Evolutionary conservation across 805 yeast genomes (phyloP).

Genomic region (Ogataea paraovalis): DNA sequence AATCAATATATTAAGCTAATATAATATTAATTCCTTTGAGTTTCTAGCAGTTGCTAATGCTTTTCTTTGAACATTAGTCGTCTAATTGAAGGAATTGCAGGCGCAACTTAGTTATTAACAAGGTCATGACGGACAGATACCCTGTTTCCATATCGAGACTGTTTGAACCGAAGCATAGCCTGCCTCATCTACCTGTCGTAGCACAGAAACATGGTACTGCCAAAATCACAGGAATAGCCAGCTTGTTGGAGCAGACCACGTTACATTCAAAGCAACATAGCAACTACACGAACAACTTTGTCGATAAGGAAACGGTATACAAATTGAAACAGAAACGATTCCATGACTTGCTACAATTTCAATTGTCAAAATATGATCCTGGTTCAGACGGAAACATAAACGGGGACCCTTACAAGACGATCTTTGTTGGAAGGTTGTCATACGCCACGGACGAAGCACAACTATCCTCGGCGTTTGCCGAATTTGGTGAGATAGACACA

Average conservation of each 20-base stretch:
- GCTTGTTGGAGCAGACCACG: constrained; percentile 23
- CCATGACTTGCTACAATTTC: constrained; percentile 32
- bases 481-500: constrained; percentile 68
- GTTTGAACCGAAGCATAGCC: not conserved
- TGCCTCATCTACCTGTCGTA: not conserved
- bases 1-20: no score
- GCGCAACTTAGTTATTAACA: no score
- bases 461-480: constrained; percentile 54
- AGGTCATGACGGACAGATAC: not conserved
- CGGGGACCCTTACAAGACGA: constrained; percentile 74
- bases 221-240: constrained; percentile 43
- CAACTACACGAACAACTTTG: constrained; percentile 11
- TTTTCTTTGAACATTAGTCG: no score
- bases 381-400: constrained; percentile 48
- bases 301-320: constrained; percentile 25
- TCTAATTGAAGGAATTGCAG: no score
- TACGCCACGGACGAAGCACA: constrained; percentile 66
- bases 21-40: no score
- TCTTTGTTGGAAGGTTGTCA: constrained; percentile 71
- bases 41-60: no score
- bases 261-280: constrained; percentile 29
- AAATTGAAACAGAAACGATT: constrained; percentile 19
- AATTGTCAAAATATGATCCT: constrained; percentile 49
- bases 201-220: constrained; percentile 32
- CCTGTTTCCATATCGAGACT: not conserved